Evolutionary conservation across 352 stramenopile species (phyloP).

Genomic region (Stephanocyclus meneghinianus): DNA sequence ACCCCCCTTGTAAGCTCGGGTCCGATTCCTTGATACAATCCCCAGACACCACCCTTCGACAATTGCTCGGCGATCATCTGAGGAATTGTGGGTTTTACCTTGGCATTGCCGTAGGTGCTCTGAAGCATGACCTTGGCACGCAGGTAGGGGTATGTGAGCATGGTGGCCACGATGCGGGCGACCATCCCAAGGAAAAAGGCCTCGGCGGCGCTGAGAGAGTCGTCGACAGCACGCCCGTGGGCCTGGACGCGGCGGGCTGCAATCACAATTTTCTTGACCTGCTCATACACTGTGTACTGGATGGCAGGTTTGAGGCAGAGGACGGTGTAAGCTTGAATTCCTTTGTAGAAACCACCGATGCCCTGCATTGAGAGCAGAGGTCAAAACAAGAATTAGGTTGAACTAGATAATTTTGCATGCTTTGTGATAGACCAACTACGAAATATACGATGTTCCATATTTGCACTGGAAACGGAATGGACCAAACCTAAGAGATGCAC

Average conservation of each 20-base stretch:
- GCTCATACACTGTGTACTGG: conserved; percentile 95
- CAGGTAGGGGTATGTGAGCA: conserved; percentile 95
- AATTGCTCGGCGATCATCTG: conserved; percentile 86
- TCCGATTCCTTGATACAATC: conserved; percentile 91
- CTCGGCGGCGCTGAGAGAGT: conserved; percentile 75
- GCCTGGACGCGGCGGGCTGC: conserved; percentile 66
- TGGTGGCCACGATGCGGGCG: conserved; percentile 90
- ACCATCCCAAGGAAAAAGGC: conserved; percentile 93
- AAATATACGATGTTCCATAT: neutral
- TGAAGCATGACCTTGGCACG: conserved; percentile 94
- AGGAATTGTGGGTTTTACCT: conserved; percentile 49
- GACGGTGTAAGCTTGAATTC: conserved; percentile 88
- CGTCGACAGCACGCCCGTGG: conserved; percentile 52
- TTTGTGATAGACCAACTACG: neutral
- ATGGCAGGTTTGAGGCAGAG: conserved; percentile 96
- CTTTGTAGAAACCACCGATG: conserved; percentile 80
- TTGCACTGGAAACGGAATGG: neutral
- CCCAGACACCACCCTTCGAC: conserved; percentile 86
- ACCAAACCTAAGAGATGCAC: neutral
- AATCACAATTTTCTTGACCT: conserved; percentile 74
- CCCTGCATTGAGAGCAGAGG: conserved; percentile 14
- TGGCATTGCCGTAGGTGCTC: conserved; percentile 76
- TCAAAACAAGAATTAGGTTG: neutral
- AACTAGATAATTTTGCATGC: neutral
- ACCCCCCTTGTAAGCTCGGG: conserved; percentile 94